A percentile compares a stretch with the other conserved stretches of the same genome.
Evolutionary conservation across 225 moss, liverwort and hornwort genomes (phyloP).

Genomic region (Lunularia cruciata): DNA sequence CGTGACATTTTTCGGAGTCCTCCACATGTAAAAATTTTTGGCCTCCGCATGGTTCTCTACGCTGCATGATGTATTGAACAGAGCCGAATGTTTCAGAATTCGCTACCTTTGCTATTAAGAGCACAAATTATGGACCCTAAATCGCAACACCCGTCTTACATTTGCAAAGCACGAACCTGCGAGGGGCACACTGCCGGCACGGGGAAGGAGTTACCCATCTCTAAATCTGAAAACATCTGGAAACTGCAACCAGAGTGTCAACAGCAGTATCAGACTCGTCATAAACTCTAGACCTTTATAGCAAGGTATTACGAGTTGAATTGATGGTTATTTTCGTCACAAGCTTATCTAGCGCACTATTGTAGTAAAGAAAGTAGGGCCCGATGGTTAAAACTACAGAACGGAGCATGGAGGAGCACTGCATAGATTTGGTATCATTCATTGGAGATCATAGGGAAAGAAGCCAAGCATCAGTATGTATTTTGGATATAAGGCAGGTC

Average conservation of each 20-base stretch:
- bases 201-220: constrained; percentile 73
- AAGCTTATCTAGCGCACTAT: too few relatives aligned
- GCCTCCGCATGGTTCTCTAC: constrained; percentile 61
- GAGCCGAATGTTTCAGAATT: background rate
- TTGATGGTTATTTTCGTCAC: too few relatives aligned
- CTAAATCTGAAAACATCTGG: constrained; percentile 64
- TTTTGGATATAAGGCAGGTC: too few relatives aligned
- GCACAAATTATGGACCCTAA: background rate
- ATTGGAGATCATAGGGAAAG: too few relatives aligned
- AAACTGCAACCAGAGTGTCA: constrained; percentile 46
- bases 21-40: constrained; percentile 70
- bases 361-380: too few relatives aligned
- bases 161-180: constrained; percentile 45
- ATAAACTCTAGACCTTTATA: background rate
- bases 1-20: constrained; percentile 61
- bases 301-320: too few relatives aligned
- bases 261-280: background rate
- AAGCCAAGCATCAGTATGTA: too few relatives aligned
- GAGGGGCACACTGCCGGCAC: constrained; percentile 84
- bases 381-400: too few relatives aligned
- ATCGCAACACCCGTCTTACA: background rate
- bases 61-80: constrained; percentile 37
- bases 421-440: too few relatives aligned
- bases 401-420: too few relatives aligned
- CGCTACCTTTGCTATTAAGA: too few relatives aligned